Conservation (phyloP, 164 flowering plant genomes). For the Aristolochia fimbriata region DNA sequence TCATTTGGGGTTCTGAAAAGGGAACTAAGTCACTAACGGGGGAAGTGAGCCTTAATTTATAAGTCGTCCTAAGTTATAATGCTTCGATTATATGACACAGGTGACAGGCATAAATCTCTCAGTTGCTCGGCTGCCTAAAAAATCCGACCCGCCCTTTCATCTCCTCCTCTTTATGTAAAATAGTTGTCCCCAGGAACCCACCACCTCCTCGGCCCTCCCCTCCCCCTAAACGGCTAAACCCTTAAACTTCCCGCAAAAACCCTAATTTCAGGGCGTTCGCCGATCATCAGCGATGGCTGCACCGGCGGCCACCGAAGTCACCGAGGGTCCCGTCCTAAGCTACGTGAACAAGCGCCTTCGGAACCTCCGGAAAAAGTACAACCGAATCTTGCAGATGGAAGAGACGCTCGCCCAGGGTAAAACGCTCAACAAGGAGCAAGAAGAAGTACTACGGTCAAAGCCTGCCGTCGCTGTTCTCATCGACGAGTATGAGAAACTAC, state of each 20-base stretch:
- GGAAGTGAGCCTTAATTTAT: too few relatives aligned
- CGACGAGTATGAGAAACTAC: slow-evolving; percentile 91
- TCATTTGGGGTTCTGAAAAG: too few relatives aligned
- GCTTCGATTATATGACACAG: too few relatives aligned
- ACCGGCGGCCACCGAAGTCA: slow-evolving; percentile 30
- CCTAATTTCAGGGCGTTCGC: background rate
- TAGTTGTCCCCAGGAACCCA: too few relatives aligned
- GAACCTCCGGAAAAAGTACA: slow-evolving; percentile 66
- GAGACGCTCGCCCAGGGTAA: slow-evolving; percentile 70
- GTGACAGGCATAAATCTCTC: background rate
- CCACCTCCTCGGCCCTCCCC: background rate
- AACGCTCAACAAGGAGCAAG: slow-evolving; percentile 76
- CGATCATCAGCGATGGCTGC: slow-evolving; percentile 10
- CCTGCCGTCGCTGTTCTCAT: slow-evolving; percentile 43
- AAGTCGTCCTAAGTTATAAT: too few relatives aligned
- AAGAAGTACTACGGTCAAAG: slow-evolving; percentile 73
- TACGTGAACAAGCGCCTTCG: slow-evolving; percentile 88
- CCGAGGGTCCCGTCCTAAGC: slow-evolving; percentile 80
- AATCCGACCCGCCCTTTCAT: background rate
- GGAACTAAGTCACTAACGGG: too few relatives aligned
- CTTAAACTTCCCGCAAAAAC: background rate
- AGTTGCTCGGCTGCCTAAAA: background rate
- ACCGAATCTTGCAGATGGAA: slow-evolving; percentile 76
- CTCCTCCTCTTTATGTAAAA: too few relatives aligned
- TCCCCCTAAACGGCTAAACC: background rate